These are phyloP conservation scores for Lithocarpus polystachyus DNA, from an alignment of 306 rosid genomes.

Conservation along the genomic window DNA sequence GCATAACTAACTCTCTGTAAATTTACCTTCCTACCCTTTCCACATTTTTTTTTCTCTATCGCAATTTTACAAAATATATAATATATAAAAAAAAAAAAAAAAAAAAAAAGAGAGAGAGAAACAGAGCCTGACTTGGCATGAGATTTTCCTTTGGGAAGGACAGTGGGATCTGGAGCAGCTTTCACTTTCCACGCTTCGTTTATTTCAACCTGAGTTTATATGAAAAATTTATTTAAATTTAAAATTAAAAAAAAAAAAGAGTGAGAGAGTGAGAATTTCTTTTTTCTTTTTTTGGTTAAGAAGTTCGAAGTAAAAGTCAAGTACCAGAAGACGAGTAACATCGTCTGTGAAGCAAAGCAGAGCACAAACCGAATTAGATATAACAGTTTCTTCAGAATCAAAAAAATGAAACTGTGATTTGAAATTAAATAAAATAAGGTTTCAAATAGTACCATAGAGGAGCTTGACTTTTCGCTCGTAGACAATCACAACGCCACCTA, in stretches of 20 bases:
- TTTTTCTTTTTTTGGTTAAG: too few species aligned
- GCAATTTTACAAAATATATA: too few species aligned
- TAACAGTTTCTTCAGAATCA: not conserved
- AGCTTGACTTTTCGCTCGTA: conserved; percentile 87
- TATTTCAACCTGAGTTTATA: conserved; percentile 52
- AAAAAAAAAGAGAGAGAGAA: not conserved
- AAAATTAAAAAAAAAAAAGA: not conserved
- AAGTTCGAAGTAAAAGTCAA: not conserved
- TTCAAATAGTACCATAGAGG: conserved; percentile 46
- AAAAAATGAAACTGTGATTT: not conserved
- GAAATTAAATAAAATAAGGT: not conserved
- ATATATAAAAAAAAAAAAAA: too few species aligned
- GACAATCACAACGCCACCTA: conserved; percentile 93
- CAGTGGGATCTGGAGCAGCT: conserved; percentile 50
- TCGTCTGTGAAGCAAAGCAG: conserved; percentile 55
- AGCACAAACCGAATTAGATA: conserved; percentile 1
- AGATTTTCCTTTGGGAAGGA: conserved; percentile 70
- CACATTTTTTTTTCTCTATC: not conserved
- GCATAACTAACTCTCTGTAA: not conserved
- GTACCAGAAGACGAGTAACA: conserved; percentile 78
- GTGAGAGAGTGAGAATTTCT: not conserved
- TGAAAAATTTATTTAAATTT: not conserved
- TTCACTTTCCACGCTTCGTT: conserved; percentile 81
- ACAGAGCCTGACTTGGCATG: conserved; percentile 62
- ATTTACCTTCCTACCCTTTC: conserved; percentile 3